These are phyloP conservation scores for Oropetium thomaeum DNA, from an alignment of 176 grass and related monocot genomes.

Conservation along the genomic window DNA sequence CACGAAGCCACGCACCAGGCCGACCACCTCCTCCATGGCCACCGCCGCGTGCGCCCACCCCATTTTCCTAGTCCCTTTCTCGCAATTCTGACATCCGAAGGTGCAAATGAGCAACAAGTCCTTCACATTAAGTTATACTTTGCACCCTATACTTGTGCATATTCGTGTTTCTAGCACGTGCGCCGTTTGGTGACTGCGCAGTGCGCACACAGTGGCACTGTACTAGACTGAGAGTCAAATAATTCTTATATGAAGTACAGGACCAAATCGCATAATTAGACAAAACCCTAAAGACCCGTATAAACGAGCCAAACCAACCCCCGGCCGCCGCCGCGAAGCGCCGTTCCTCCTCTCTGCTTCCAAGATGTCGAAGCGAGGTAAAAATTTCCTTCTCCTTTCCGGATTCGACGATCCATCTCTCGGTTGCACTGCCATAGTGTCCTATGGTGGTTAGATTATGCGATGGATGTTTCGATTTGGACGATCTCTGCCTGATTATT, in stretches of 20 bases:
- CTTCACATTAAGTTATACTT: background rate
- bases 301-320: slow-evolving; percentile 20
- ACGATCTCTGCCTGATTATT: background rate
- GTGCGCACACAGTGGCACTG: background rate
- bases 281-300: slow-evolving; percentile 64
- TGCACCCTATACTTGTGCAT: background rate
- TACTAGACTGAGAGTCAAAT: background rate
- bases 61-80: slow-evolving; percentile 2
- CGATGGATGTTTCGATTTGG: background rate
- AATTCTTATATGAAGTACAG: fast-evolving
- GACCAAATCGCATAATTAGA: background rate
- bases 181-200: background rate
- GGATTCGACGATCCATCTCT: background rate
- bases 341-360: slow-evolving; percentile 17
- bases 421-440: background rate
- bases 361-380: slow-evolving; percentile 88
- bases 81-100: slow-evolving; percentile 14
- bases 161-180: background rate
- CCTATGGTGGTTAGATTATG: background rate
- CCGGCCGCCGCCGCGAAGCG: slow-evolving; percentile 31
- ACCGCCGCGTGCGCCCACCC: slow-evolving; percentile 50
- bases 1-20: slow-evolving; percentile 60
- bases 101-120: background rate
- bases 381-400: background rate
- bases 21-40: slow-evolving; percentile 46